A percentile compares a stretch with the other conserved stretches of the same genome.
These are phyloP conservation scores for Setaria italica DNA, from an alignment of 202 grass and related monocot species.

Conservation along the genomic window DNA sequence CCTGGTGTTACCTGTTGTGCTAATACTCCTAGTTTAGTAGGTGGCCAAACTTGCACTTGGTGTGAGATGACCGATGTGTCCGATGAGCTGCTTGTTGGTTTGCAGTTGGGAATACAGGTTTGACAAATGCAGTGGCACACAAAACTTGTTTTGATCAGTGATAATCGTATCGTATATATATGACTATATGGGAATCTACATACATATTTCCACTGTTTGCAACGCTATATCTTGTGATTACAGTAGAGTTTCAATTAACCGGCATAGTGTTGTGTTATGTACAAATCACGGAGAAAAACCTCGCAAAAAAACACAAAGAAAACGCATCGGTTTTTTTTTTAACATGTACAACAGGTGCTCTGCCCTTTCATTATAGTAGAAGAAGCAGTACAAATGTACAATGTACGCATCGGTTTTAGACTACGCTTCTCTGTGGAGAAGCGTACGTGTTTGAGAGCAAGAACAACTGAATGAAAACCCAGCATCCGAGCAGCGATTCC, in stretches of 20 bases:
- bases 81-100: not conserved
- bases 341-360: too few species aligned
- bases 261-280: not conserved
- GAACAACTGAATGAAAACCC: not conserved
- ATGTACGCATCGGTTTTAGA: too few species aligned
- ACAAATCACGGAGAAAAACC: too few species aligned
- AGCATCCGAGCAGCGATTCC: not conserved
- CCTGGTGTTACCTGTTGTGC: too few species aligned
- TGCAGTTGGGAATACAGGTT: slow-evolving; percentile 13
- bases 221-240: not conserved
- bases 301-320: not conserved
- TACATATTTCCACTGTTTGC: not conserved
- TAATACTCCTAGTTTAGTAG: slow-evolving; percentile 1
- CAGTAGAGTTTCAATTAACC: too few species aligned
- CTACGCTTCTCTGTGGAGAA: not conserved
- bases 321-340: too few species aligned
- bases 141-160: not conserved
- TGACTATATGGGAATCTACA: not conserved
- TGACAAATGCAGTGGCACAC: not conserved
- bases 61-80: not conserved
- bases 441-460: not conserved
- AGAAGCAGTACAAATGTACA: too few species aligned
- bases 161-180: too few species aligned
- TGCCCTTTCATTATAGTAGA: too few species aligned
- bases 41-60: slow-evolving; percentile 23